A percentile compares a stretch with the other conserved stretches of the same genome.
Conservation (phyloP, 345 rosid genomes). For the Fremontodendron californicum region DNA sequence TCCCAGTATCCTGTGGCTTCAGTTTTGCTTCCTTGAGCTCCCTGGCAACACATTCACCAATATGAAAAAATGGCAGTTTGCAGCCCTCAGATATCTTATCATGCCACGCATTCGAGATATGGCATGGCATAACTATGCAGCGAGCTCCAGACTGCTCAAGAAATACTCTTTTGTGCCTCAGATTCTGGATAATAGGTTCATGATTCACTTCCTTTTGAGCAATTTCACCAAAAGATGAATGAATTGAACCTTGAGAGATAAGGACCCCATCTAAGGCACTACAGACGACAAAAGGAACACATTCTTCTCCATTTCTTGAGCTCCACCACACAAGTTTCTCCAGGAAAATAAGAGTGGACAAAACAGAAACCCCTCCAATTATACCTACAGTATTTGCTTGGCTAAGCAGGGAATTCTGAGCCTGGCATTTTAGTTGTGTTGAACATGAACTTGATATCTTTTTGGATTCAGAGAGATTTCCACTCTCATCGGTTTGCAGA, state of each 20-base stretch:
- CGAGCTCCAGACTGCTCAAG: slow-evolving; percentile 63
- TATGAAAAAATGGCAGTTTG: slow-evolving; percentile 49
- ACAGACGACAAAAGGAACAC: slow-evolving; percentile 44
- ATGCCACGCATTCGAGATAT: slow-evolving; percentile 55
- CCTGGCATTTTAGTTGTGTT: neutral
- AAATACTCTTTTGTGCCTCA: slow-evolving; percentile 44
- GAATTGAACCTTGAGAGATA: neutral
- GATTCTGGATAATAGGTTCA: slow-evolving; percentile 33
- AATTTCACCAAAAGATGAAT: neutral
- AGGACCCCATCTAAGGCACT: slow-evolving; percentile 16
- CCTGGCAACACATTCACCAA: slow-evolving; percentile 57
- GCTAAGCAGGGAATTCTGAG: slow-evolving; percentile 16
- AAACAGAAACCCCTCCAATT: slow-evolving; percentile 47
- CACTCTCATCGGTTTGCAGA: slow-evolving; percentile 21
- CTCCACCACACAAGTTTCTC: slow-evolving; percentile 44
- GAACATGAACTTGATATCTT: slow-evolving; percentile 19
- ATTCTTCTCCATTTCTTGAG: slow-evolving; percentile 30
- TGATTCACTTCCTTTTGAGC: neutral
- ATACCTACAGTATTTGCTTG: slow-evolving; percentile 39
- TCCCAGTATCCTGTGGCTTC: slow-evolving; percentile 59
- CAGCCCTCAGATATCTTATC: slow-evolving; percentile 49
- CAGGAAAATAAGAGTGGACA: slow-evolving; percentile 44
- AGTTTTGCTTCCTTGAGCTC: slow-evolving; percentile 56
- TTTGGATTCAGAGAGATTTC: slow-evolving; percentile 14
- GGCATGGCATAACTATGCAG: slow-evolving; percentile 65